Percentiles rank a stretch among this genome's conserved stretches.
Evolutionary conservation across 352 stramenopile genomes (phyloP).

Genomic region (Halophytophthora batemanensis): DNA sequence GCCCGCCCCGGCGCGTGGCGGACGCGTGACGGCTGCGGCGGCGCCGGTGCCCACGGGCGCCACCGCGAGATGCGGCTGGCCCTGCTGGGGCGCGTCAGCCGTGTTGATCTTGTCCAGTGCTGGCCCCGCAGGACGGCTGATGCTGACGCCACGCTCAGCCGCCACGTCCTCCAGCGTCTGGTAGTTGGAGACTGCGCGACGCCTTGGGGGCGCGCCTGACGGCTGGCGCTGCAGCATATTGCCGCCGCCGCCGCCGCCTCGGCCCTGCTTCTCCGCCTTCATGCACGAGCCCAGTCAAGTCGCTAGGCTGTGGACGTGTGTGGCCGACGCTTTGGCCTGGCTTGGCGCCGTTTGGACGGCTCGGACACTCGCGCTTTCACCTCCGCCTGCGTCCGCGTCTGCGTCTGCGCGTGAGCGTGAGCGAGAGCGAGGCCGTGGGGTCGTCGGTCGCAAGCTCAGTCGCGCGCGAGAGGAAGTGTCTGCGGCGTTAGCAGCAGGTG

Average conservation of each 20-base stretch:
- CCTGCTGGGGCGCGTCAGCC: conserved; percentile 4
- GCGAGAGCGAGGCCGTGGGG: too few relatives aligned
- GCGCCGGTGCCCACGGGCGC: conserved; percentile 16
- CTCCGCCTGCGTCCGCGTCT: too few relatives aligned
- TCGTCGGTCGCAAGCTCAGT: too few relatives aligned
- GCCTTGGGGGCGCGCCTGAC: conserved; percentile 28
- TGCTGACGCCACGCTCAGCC: conserved; percentile 38
- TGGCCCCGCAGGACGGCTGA: conserved; percentile 17
- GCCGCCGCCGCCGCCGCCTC: conserved; percentile 6
- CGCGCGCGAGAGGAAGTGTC: too few relatives aligned
- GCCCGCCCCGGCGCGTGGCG: conserved; percentile 25
- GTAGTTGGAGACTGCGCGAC: conserved; percentile 74
- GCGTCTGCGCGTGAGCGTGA: too few relatives aligned
- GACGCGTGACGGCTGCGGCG: conserved; percentile 1
- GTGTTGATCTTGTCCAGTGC: conserved; percentile 9
- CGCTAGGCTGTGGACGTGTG: too few relatives aligned
- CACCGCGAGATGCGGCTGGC: conserved; percentile 17
- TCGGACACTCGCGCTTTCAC: too few relatives aligned
- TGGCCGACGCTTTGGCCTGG: too few relatives aligned
- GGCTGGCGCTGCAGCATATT: conserved; percentile 18
- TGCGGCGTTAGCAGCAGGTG: too few relatives aligned
- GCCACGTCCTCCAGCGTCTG: conserved; percentile 70
- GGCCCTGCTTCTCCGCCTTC: conserved; percentile 22
- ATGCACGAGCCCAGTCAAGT: neutral
- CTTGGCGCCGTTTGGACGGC: too few relatives aligned